Evolutionary conservation across 2,329 filamentous ascomycete species (phyloP).

Genomic region (Colletotrichum chrysophilum): DNA sequence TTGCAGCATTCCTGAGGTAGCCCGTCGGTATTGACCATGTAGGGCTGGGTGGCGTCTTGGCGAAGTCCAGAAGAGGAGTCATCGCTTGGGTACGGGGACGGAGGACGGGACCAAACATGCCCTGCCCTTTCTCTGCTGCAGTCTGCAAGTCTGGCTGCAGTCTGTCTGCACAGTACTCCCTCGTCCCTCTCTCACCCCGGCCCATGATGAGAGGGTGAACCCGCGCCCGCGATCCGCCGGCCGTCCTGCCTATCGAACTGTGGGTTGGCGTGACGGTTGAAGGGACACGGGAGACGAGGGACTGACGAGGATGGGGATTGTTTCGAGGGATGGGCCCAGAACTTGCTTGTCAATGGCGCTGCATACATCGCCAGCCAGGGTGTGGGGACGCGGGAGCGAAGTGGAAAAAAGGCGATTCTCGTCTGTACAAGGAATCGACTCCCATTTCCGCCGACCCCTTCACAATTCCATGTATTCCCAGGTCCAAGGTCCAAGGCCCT

Average conservation of each 20-base stretch:
- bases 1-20: constrained; percentile 18
- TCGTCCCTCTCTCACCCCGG: neutral
- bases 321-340: neutral
- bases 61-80: neutral
- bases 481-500: neutral
- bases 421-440: neutral
- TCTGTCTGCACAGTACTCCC: neutral
- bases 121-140: neutral
- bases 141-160: neutral
- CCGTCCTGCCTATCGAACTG: neutral
- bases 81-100: neutral
- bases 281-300: neutral
- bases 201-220: neutral
- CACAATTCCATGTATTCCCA: neutral
- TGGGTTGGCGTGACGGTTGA: neutral
- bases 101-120: neutral
- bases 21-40: constrained; percentile 10
- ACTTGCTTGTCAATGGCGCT: neutral
- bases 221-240: neutral
- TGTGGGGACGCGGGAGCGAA: neutral
- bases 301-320: neutral
- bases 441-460: constrained; percentile 8
- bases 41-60: constrained; percentile 16
- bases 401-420: constrained; percentile 15
- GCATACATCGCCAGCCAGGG: neutral